These are phyloP conservation scores for Ganoderma sinense DNA, from an alignment of 1,284 basidiomycete species.

Conservation along the genomic window DNA sequence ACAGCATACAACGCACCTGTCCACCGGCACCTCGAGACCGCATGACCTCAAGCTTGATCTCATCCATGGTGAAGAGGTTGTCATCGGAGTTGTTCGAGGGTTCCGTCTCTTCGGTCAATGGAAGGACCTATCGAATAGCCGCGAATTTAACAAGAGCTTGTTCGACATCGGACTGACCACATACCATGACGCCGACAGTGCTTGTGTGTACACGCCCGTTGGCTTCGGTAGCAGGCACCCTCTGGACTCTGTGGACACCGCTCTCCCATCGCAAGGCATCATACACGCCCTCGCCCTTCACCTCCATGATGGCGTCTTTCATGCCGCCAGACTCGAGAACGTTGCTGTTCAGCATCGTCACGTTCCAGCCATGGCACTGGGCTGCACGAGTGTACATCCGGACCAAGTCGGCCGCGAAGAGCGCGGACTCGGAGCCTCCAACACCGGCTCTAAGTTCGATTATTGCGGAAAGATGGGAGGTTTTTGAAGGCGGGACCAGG, in stretches of 20 bases:
- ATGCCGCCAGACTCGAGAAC: conserved; percentile 70
- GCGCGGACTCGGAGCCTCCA: conserved; percentile 88
- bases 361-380: conserved; percentile 57
- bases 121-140: conserved; percentile 67
- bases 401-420: conserved; percentile 85
- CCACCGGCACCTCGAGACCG: conserved; percentile 95
- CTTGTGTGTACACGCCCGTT: conserved; percentile 93
- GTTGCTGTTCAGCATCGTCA: conserved; percentile 61
- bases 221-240: conserved; percentile 91
- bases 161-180: conserved; percentile 35
- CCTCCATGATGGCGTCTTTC: conserved; percentile 86
- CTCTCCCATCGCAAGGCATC: conserved; percentile 89
- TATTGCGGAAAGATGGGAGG: conserved; percentile 76
- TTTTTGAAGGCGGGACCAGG: conserved; percentile 76
- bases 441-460: conserved; percentile 94
- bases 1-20: conserved; percentile 60
- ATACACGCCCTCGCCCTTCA: conserved; percentile 83
- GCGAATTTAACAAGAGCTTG: background rate
- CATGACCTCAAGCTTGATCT: conserved; percentile 94
- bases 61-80: conserved; percentile 81
- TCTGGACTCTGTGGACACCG: conserved; percentile 95
- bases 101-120: conserved; percentile 71
- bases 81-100: conserved; percentile 47
- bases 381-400: conserved; percentile 87
- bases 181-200: conserved; percentile 87